Conservation (phyloP, 805 yeast species). For the Candida dendrica region DNA sequence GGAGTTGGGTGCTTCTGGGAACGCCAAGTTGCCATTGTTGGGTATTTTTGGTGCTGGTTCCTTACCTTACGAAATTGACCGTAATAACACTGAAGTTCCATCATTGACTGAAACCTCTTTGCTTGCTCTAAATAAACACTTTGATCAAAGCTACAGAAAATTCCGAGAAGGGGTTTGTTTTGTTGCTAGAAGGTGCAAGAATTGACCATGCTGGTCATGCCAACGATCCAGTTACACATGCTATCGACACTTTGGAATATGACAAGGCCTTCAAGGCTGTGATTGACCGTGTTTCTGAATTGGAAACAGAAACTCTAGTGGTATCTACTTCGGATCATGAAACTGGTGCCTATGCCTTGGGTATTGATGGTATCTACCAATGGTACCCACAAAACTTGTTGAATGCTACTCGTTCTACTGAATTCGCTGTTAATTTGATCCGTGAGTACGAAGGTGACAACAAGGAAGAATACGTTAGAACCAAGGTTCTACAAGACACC, state of each 20-base stretch:
- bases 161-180: slow-evolving; percentile 78
- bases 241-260: slow-evolving; percentile 77
- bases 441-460: slow-evolving; percentile 24
- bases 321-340: slow-evolving; percentile 89
- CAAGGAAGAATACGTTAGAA: slow-evolving; percentile 38
- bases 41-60: slow-evolving; percentile 67
- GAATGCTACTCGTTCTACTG: slow-evolving; percentile 69
- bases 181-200: slow-evolving; percentile 83
- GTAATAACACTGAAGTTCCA: slow-evolving; percentile 55
- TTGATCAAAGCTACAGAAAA: slow-evolving; percentile 60
- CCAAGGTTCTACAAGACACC: slow-evolving; percentile 46
- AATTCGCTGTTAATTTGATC: slow-evolving; percentile 47
- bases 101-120: slow-evolving; percentile 69
- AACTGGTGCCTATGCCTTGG: slow-evolving; percentile 83
- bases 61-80: slow-evolving; percentile 77
- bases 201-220: slow-evolving; percentile 93
- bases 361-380: slow-evolving; percentile 74
- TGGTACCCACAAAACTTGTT: slow-evolving; percentile 77
- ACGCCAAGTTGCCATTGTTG: slow-evolving; percentile 56
- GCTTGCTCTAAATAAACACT: slow-evolving; percentile 64
- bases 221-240: slow-evolving; percentile 93
- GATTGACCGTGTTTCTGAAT: slow-evolving; percentile 52
- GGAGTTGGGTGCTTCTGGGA: slow-evolving; percentile 47
- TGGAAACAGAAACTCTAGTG: slow-evolving; percentile 72
- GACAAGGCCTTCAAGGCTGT: slow-evolving; percentile 76